Percentiles rank a stretch among this genome's conserved stretches.
Conservation (phyloP, 768 basidiomycete species). For the Boletus bicolor region DNA sequence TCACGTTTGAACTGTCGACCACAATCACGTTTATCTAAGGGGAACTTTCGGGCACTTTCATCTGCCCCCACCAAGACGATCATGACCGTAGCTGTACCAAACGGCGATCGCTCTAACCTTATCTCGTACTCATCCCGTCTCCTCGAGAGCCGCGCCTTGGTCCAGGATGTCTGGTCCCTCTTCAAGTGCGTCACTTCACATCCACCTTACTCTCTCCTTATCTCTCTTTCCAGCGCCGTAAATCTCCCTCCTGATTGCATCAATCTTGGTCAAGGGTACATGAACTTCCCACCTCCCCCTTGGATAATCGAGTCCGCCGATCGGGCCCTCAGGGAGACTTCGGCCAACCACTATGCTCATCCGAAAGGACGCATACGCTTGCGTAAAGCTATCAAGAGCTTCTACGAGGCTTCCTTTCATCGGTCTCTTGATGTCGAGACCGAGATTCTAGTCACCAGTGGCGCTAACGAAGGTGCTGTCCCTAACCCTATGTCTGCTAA, state of each 20-base stretch:
- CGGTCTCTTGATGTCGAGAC: constrained; percentile 77
- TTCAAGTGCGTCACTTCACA: constrained; percentile 56
- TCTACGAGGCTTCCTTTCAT: constrained; percentile 67
- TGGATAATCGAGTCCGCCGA: constrained; percentile 78
- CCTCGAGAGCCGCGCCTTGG: constrained; percentile 70
- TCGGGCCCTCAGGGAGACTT: constrained; percentile 58
- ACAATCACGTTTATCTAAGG: background rate
- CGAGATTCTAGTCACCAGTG: constrained; percentile 93
- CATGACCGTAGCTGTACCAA: background rate
- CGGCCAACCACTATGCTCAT: constrained; percentile 85
- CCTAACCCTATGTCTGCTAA: background rate
- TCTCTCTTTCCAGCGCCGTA: constrained; percentile 53
- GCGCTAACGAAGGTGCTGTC: constrained; percentile 86
- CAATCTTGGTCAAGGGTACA: constrained; percentile 93
- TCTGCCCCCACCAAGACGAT: background rate
- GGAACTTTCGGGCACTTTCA: background rate
- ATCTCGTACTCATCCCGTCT: constrained; percentile 73
- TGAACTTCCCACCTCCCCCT: constrained; percentile 85
- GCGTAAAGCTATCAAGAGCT: constrained; percentile 79
- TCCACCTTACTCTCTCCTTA: constrained; percentile 8
- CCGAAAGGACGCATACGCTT: constrained; percentile 86
- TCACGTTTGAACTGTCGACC: background rate
- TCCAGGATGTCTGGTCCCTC: constrained; percentile 88
- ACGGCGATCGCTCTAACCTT: constrained; percentile 44
- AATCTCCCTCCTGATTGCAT: constrained; percentile 91